These are phyloP conservation scores for Ramularia collo-cygni DNA, from an alignment of 2,329 filamentous ascomycete species.

Conservation along the genomic window DNA sequence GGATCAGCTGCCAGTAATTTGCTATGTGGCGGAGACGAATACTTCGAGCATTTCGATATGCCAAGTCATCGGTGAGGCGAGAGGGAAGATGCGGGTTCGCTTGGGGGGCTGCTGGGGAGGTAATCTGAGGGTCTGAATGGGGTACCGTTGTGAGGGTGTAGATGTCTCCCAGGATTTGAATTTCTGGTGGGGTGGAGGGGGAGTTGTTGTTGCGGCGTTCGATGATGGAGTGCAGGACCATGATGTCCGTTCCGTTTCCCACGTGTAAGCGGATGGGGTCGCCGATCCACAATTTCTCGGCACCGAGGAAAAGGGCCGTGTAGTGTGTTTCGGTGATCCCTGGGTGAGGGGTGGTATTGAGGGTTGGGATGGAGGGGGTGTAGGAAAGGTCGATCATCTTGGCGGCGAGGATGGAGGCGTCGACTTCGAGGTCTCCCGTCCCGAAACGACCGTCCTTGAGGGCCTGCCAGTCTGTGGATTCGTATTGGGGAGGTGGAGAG, in stretches of 20 bases:
- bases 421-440: constrained; percentile 46
- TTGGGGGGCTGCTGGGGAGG: constrained; percentile 28
- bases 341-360: constrained; percentile 31
- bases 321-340: constrained; percentile 40
- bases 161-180: constrained; percentile 43
- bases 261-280: constrained; percentile 49
- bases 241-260: constrained; percentile 41
- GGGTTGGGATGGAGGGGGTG: constrained; percentile 46
- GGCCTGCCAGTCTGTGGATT: constrained; percentile 46
- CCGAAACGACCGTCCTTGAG: constrained; percentile 38
- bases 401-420: constrained; percentile 52
- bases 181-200: constrained; percentile 24
- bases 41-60: constrained; percentile 41
- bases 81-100: constrained; percentile 41
- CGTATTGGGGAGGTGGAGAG: constrained; percentile 35
- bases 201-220: constrained; percentile 30
- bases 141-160: constrained; percentile 43
- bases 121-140: constrained; percentile 29
- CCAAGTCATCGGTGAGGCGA: constrained; percentile 47
- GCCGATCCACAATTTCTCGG: constrained; percentile 55
- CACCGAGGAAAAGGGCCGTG: constrained; percentile 50
- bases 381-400: constrained; percentile 50
- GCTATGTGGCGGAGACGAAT: constrained; percentile 30
- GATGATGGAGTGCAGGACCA: constrained; percentile 41
- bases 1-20: constrained; percentile 40